These are phyloP conservation scores for Plasmodium chabaudi DNA, from an alignment of 169 alveolate species.

Conservation along the genomic window DNA sequence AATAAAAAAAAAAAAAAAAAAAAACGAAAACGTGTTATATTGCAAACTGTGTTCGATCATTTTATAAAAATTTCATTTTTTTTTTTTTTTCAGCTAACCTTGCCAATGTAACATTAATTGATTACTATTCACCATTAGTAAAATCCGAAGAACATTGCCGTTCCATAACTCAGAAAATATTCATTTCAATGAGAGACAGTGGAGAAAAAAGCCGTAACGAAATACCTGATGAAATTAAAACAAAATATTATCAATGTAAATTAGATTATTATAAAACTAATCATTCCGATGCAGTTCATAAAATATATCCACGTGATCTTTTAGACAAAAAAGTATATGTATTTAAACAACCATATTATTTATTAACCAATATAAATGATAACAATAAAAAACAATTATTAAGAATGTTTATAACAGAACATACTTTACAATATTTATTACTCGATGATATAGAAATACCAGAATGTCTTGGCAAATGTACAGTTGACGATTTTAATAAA, in stretches of 20 bases:
- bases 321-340: conserved; percentile 24
- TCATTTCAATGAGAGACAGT: conserved; percentile 19
- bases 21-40: background rate
- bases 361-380: conserved; percentile 21
- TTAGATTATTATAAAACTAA: conserved; percentile 32
- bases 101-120: background rate
- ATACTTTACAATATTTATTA: conserved; percentile 29
- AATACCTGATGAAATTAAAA: conserved; percentile 34
- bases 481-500: conserved; percentile 12
- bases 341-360: conserved; percentile 55
- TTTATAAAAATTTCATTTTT: background rate
- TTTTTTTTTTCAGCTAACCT: too few species aligned
- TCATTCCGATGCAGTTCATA: conserved; percentile 23
- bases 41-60: background rate
- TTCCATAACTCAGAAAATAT: conserved; percentile 28
- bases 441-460: conserved; percentile 39
- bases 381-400: background rate
- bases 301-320: conserved; percentile 28
- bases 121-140: conserved; percentile 56
- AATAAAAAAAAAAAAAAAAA: background rate
- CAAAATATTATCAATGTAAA: conserved; percentile 40
- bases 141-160: conserved; percentile 41
- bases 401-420: conserved; percentile 36
- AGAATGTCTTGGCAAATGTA: conserved; percentile 62
- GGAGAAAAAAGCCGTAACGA: conserved; percentile 34